These are phyloP conservation scores for Corynespora cassiicola DNA, from an alignment of 2,329 filamentous ascomycete species.

Conservation along the genomic window DNA sequence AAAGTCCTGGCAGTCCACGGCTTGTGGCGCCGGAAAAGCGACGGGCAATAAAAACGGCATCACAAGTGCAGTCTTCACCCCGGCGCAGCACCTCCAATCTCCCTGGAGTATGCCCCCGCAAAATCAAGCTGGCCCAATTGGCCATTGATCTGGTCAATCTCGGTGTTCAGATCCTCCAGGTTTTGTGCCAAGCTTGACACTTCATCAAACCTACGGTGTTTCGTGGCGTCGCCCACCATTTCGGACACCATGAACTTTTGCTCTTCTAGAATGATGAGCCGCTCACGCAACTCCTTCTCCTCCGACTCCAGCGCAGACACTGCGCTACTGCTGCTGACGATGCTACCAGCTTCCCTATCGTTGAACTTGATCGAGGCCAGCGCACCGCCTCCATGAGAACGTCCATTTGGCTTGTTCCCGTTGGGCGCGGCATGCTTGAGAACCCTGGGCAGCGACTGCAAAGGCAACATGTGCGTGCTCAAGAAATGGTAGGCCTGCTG, in stretches of 20 bases:
- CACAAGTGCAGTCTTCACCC: constrained; percentile 21
- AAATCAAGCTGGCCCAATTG: constrained; percentile 73
- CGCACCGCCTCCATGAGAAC: constrained; percentile 47
- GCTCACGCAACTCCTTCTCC: constrained; percentile 81
- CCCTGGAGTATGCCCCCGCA: constrained; percentile 55
- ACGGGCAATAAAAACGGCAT: background rate
- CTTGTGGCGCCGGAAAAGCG: background rate
- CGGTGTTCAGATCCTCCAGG: constrained; percentile 78
- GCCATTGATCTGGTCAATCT: constrained; percentile 73
- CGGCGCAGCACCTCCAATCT: constrained; percentile 28
- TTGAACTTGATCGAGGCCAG: constrained; percentile 67
- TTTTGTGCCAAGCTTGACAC: constrained; percentile 81
- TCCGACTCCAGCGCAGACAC: constrained; percentile 77
- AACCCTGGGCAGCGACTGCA: constrained; percentile 63
- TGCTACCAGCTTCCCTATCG: constrained; percentile 58
- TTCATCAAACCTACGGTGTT: constrained; percentile 83
- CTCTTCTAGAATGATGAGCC: constrained; percentile 85
- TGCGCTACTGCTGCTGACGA: constrained; percentile 62
- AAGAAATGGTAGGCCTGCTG: constrained; percentile 82
- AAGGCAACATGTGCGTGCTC: constrained; percentile 87
- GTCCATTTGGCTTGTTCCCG: constrained; percentile 45
- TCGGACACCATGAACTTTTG: constrained; percentile 87
- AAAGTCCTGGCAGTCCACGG: no score
- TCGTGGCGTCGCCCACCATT: constrained; percentile 81
- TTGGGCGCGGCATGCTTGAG: constrained; percentile 63